These are phyloP conservation scores for Suillus weaverae DNA, from an alignment of 768 basidiomycete species.

Conservation along the genomic window DNA sequence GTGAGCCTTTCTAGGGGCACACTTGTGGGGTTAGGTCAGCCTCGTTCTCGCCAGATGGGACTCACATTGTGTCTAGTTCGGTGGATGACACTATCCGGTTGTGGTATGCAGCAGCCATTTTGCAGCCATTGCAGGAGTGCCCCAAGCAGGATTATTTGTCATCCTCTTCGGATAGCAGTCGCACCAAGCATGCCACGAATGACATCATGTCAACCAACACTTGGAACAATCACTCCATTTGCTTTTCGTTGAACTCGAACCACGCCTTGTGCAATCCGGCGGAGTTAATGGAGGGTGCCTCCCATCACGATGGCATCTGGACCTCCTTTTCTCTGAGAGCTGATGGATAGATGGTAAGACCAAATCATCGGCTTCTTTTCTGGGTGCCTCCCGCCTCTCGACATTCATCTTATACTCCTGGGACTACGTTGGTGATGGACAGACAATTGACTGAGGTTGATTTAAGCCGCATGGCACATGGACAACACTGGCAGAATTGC, in stretches of 20 bases:
- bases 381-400: background rate
- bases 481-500: no score
- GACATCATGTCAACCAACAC: no score
- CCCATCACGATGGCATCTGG: background rate
- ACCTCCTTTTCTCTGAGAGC: background rate
- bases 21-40: background rate
- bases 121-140: constrained; percentile 1
- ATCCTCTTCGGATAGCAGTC: no score
- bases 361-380: background rate
- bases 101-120: background rate
- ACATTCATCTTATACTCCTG: background rate
- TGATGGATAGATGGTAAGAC: background rate
- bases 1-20: background rate
- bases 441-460: no score
- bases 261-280: background rate
- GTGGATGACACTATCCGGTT: background rate
- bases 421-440: no score
- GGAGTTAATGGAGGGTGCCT: background rate
- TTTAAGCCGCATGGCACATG: no score
- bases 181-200: no score
- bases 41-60: constrained; percentile 22
- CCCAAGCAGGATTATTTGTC: no score
- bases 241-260: background rate
- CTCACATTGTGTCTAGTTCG: background rate
- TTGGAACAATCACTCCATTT: background rate